Evolutionary conservation across 352 stramenopile genomes (phyloP).

Genomic region (Thalassiosira livingstoniorum): DNA sequence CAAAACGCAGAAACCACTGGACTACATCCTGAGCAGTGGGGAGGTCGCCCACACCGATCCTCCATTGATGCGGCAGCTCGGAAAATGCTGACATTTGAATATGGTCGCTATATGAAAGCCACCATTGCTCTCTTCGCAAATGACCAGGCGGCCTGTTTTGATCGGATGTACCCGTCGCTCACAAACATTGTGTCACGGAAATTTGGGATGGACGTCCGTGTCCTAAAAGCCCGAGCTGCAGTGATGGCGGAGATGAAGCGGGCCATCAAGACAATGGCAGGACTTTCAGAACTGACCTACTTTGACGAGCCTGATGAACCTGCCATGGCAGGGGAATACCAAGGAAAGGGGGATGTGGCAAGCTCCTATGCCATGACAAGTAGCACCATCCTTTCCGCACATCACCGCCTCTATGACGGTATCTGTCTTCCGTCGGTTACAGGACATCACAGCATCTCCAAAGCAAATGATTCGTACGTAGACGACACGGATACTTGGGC

Average conservation of each 20-base stretch:
- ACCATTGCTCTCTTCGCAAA: slow-evolving; percentile 19
- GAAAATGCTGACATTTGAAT: slow-evolving; percentile 24
- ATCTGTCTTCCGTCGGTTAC: background rate
- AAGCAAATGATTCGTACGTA: background rate
- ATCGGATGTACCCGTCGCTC: slow-evolving; percentile 2
- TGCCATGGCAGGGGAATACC: background rate
- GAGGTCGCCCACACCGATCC: background rate
- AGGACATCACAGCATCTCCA: background rate
- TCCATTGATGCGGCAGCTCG: background rate
- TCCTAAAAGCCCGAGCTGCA: background rate
- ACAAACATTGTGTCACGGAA: background rate
- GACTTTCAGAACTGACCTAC: slow-evolving; percentile 1
- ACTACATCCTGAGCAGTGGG: too few species aligned
- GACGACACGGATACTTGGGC: background rate
- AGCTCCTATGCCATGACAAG: background rate
- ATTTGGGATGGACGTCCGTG: background rate
- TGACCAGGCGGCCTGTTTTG: slow-evolving; percentile 8
- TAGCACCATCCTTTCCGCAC: background rate
- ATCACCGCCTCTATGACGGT: background rate
- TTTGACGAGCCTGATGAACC: background rate
- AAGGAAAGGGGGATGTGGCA: slow-evolving; percentile 11
- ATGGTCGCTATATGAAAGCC: slow-evolving; percentile 27
- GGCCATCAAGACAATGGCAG: background rate
- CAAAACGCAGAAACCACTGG: background rate
- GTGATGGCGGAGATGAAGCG: background rate